Conservation (phyloP, 805 yeast genomes). For the Ogataea siamensis region DNA sequence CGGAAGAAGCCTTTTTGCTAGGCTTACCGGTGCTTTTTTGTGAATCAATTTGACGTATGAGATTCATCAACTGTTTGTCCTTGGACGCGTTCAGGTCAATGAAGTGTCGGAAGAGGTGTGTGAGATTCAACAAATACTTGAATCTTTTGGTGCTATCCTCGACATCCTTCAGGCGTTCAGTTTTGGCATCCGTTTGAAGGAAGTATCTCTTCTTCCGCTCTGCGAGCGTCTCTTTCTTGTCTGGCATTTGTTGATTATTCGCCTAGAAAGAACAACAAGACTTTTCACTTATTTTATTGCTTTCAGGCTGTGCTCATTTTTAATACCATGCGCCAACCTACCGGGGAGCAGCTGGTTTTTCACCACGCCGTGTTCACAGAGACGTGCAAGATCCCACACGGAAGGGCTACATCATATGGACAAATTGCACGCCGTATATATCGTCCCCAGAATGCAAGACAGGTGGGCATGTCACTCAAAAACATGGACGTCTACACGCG, state of each 20-base stretch:
- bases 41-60: conserved; percentile 56
- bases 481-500: conserved; percentile 36
- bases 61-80: conserved; percentile 66
- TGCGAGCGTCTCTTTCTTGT: conserved; percentile 29
- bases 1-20: conserved; percentile 20
- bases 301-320: conserved; percentile 8
- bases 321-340: conserved; percentile 38
- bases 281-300: conserved; percentile 3
- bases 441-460: conserved; percentile 66
- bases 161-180: conserved; percentile 51
- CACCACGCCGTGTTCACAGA: conserved; percentile 58
- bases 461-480: conserved; percentile 71
- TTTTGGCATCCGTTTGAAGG: conserved; percentile 52
- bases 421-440: conserved; percentile 66
- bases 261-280: conserved; percentile 7
- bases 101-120: conserved; percentile 85
- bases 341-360: conserved; percentile 37
- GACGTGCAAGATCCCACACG: conserved; percentile 55
- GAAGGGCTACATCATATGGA: conserved; percentile 68
- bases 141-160: conserved; percentile 78
- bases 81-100: conserved; percentile 77
- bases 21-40: conserved; percentile 39
- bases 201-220: conserved; percentile 49
- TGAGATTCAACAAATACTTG: conserved; percentile 74
- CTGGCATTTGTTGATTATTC: conserved; percentile 7